These are phyloP conservation scores for Sporisorium exsertum DNA, from an alignment of 1,284 basidiomycete genomes.

Conservation along the genomic window DNA sequence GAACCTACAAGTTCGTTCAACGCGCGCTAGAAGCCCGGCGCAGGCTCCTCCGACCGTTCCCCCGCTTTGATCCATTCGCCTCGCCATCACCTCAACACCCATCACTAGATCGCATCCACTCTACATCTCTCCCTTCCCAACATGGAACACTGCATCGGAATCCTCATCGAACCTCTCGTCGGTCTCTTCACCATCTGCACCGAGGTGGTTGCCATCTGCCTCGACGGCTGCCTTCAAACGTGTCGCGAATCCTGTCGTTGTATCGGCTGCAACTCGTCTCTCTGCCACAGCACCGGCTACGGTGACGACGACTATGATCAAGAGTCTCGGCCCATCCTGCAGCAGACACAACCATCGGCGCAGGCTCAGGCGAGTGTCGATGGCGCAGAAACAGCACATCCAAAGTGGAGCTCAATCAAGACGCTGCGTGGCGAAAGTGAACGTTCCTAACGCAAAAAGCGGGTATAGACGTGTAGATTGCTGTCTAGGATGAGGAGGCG, in stretches of 20 bases:
- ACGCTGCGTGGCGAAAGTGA: conserved; percentile 21
- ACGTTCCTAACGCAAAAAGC: background rate
- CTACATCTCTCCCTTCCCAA: no score
- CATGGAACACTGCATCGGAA: conserved; percentile 35
- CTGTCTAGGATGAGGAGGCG: background rate
- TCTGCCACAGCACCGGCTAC: conserved; percentile 11
- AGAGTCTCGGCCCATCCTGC: conserved; percentile 28
- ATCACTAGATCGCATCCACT: background rate
- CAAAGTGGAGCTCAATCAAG: conserved; percentile 29
- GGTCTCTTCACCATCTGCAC: conserved; percentile 31
- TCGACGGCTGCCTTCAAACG: conserved; percentile 43
- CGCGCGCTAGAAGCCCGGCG: conserved; percentile 1
- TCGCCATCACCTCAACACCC: background rate
- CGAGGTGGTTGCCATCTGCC: conserved; percentile 36
- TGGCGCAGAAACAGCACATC: background rate
- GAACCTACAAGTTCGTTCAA: background rate
- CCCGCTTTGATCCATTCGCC: background rate
- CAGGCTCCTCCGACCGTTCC: conserved; percentile 25
- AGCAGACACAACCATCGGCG: conserved; percentile 13
- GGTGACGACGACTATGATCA: conserved; percentile 11
- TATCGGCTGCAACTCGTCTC: conserved; percentile 19
- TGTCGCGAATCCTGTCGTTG: conserved; percentile 43
- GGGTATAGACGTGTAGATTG: conserved; percentile 9
- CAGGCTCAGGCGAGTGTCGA: conserved; percentile 15
- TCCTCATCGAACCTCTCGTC: conserved; percentile 30